Base-by-base conservation (phyloP, 1,284 basidiomycete genomes). In the Ganoderma sinense region DNA sequence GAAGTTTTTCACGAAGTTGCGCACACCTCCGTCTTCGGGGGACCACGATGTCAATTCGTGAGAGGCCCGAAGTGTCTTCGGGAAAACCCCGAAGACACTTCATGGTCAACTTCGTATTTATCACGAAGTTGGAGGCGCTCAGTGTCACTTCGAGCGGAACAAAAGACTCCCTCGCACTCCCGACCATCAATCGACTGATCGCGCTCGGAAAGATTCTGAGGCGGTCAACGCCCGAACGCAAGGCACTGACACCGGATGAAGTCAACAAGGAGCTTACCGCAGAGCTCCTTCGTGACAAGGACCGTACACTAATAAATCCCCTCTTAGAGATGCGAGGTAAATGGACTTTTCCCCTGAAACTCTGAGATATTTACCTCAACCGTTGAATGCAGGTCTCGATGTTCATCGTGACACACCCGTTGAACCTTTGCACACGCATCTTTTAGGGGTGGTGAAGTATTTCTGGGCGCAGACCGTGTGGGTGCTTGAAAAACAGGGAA, bases 361-460 rank as follows among this genome's bases (percentile, higher is more conserved):
- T 20, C 11, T 43, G 18, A 11, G 4, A 14, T 3, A 14, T 43
- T 43, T 11, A 16, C 4, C 13, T 48, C 48, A 39, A 16, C 16
- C 43, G 62, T 23, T 59, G 14, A 62, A 26, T 68, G 45, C 64
- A 76, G 77, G 74, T 0, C 31, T 78, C 29, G 61, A 78, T 40
- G 59, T 74, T 14, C 76, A 78, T 53, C 51, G 29, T 4, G 81
- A 83, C 48, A 83, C 80, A 0, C 81, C 80, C 0, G 77, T 75
- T 0, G 80, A 83, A 62, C 74, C 77, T 4, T 72, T 82, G 0
- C 81, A 83, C 31, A 82, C 78, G 0, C 69, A 79, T 7, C 77
- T 82, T 0, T 75, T 83, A 0, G 79, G 81, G 0, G 55, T 80
- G 0, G 77, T 81, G 2, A 83, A 82, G 29, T 83, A 83, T 31